Conservation (phyloP, 352 stramenopile species). For the Globisporangium carolinianum region DNA sequence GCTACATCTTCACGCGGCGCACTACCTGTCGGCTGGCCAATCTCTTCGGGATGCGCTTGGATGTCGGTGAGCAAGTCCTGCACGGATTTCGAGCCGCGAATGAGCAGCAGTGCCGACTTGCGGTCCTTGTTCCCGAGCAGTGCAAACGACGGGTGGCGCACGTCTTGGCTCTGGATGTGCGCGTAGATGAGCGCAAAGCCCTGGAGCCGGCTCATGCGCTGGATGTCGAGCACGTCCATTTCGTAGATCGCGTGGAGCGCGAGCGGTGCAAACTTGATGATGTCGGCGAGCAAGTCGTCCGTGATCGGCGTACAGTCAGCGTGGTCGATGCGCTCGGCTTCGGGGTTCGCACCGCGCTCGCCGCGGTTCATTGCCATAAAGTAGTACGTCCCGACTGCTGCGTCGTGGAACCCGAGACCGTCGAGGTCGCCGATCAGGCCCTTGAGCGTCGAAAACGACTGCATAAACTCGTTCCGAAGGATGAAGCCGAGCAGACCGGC, state of each 20-base stretch:
- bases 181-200: conserved; percentile 76
- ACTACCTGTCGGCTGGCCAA: conserved; percentile 34
- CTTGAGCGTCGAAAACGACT: conserved; percentile 82
- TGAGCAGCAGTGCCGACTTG: conserved; percentile 73
- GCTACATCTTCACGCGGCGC: conserved; percentile 26
- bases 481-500: conserved; percentile 79
- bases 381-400: conserved; percentile 80
- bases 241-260: conserved; percentile 83
- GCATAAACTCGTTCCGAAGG: conserved; percentile 84
- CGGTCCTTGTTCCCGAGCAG: conserved; percentile 71
- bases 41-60: conserved; percentile 74
- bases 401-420: conserved; percentile 79
- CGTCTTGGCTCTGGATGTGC: conserved; percentile 75
- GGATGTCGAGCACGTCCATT: conserved; percentile 75
- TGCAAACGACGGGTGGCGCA: conserved; percentile 75
- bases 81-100: conserved; percentile 82
- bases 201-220: conserved; percentile 75
- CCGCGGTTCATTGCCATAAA: conserved; percentile 88
- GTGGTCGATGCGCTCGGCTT: conserved; percentile 56
- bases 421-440: conserved; percentile 72
- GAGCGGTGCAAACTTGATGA: conserved; percentile 70
- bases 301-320: conserved; percentile 45
- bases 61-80: conserved; percentile 84
- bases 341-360: conserved; percentile 61
- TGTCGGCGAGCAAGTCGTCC: conserved; percentile 61